Evolutionary conservation across 2,329 filamentous ascomycete species (phyloP).

Genomic region (Colletotrichum australisinense): DNA sequence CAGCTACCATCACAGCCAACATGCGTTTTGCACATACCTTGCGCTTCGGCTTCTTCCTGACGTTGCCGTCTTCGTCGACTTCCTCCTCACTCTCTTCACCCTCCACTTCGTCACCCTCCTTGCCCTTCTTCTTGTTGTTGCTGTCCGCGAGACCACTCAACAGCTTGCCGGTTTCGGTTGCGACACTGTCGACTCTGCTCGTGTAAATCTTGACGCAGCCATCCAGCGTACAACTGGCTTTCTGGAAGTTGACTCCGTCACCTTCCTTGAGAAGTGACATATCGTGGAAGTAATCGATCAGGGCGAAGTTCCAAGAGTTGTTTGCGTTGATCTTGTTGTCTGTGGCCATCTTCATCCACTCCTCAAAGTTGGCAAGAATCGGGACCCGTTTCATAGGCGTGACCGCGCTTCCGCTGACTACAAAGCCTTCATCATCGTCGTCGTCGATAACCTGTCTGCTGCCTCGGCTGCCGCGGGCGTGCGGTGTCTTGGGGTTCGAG

Average conservation of each 20-base stretch:
- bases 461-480: constrained; percentile 46
- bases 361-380: constrained; percentile 96
- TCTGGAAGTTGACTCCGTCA: constrained; percentile 97
- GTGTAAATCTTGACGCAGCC: constrained; percentile 99
- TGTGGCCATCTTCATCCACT: constrained; percentile 99
- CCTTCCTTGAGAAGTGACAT: constrained; percentile 98
- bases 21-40: constrained; percentile 65
- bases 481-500: constrained; percentile 68
- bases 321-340: constrained; percentile 99
- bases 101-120: constrained; percentile 72
- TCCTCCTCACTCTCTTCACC: constrained; percentile 76
- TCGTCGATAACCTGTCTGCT: constrained; percentile 52
- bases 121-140: constrained; percentile 78
- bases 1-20: constrained; percentile 36
- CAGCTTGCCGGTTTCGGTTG: constrained; percentile 95
- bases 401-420: constrained; percentile 79
- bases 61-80: constrained; percentile 70
- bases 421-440: constrained; percentile 69
- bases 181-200: constrained; percentile 96
- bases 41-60: constrained; percentile 75
- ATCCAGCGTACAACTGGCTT: constrained; percentile 96
- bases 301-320: constrained; percentile 99
- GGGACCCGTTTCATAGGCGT: constrained; percentile 97
- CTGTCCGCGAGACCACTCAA: constrained; percentile 93
- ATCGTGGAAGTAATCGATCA: constrained; percentile 99